A percentile compares a stretch with the other conserved stretches of the same genome.
phyloP scores from a whole-genome alignment of 352 stramenopile species.

The Blastocystis sp. region DNA sequence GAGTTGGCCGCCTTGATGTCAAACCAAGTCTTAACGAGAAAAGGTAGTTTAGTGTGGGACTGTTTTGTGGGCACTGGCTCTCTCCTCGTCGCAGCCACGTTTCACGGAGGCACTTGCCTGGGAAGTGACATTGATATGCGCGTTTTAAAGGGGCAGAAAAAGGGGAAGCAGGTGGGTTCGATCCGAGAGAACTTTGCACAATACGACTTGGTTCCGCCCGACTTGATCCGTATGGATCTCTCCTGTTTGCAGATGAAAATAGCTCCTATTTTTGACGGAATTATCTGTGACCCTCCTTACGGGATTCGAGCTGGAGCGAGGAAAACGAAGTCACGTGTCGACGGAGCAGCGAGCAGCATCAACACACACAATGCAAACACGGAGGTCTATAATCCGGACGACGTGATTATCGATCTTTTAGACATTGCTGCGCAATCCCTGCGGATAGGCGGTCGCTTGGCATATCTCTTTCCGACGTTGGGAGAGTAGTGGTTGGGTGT shows the following conservation, averaged over 20 bases:
- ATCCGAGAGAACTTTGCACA: constrained; percentile 81
- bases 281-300: constrained; percentile 85
- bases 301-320: constrained; percentile 84
- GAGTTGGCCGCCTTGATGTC: constrained; percentile 92
- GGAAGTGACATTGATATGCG: constrained; percentile 92
- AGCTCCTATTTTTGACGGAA: constrained; percentile 73
- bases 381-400: constrained; percentile 85
- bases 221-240: constrained; percentile 88
- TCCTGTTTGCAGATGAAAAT: constrained; percentile 70
- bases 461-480: constrained; percentile 78
- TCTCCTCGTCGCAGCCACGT: constrained; percentile 86
- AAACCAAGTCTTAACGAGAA: constrained; percentile 67
- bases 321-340: constrained; percentile 74
- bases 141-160: constrained; percentile 83
- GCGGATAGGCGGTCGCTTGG: constrained; percentile 73
- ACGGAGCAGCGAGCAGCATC: background rate
- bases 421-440: constrained; percentile 78
- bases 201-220: constrained; percentile 83
- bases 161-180: constrained; percentile 67
- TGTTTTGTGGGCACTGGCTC: constrained; percentile 92
- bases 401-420: constrained; percentile 94
- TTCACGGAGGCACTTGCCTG: constrained; percentile 80
- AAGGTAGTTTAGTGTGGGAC: constrained; percentile 76
- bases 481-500: constrained; percentile 69
- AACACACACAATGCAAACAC: constrained; percentile 87